Conservation (phyloP, 148 eudicot genomes). For the Chenopodium album region DNA sequence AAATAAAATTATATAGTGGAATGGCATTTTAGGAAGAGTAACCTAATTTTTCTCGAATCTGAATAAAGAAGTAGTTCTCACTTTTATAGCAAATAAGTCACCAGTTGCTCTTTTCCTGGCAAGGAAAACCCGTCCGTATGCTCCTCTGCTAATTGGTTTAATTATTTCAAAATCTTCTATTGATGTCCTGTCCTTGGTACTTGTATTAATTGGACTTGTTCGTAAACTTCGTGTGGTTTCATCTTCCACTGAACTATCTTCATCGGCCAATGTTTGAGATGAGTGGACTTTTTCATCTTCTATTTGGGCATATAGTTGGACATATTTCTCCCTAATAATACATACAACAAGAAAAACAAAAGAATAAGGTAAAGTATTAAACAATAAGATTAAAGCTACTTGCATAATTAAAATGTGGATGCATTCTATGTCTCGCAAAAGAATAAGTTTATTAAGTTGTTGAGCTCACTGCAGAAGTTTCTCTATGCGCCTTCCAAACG, state of each 20-base stretch:
- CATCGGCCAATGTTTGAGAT: constrained; percentile 55
- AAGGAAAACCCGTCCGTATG: constrained; percentile 95
- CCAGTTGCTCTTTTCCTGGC: constrained; percentile 97
- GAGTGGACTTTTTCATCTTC: constrained; percentile 74
- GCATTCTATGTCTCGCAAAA: background rate
- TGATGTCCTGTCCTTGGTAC: constrained; percentile 81
- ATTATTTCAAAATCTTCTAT: constrained; percentile 98
- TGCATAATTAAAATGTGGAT: background rate
- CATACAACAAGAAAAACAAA: constrained; percentile 10
- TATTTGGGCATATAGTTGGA: constrained; percentile 83
- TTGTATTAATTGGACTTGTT: constrained; percentile 80
- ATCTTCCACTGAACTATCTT: constrained; percentile 79
- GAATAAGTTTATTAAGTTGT: constrained; percentile 5
- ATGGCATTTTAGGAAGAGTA: background rate
- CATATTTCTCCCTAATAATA: constrained; percentile 80
- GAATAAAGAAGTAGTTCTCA: constrained; percentile 22
- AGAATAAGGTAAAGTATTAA: constrained; percentile 2
- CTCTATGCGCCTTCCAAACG: constrained; percentile 97
- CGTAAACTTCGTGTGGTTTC: constrained; percentile 79
- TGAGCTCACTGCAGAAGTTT: constrained; percentile 89
- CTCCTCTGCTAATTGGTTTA: constrained; percentile 99
- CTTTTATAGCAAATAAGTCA: constrained; percentile 97
- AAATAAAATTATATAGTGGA: background rate
- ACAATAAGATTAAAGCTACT: constrained; percentile 15
- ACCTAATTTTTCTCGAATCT: background rate